Base-by-base conservation (phyloP, 1,284 basidiomycete genomes). In the Cryptococcus hybrid region DNA sequence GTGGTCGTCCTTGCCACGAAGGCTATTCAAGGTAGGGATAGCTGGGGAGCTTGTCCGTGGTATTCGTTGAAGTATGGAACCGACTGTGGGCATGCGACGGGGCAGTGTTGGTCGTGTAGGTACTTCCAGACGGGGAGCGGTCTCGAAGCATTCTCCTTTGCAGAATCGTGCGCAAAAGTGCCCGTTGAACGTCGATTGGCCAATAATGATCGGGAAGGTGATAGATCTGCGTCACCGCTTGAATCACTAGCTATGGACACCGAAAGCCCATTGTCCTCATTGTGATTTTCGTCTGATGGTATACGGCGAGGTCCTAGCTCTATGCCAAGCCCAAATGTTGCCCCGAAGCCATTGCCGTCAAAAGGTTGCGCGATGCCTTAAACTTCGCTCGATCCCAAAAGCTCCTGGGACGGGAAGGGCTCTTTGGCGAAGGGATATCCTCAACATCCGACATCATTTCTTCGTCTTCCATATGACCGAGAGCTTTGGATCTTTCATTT, bases 161-260 rank as follows among this genome's bases (percentile, higher is more conserved):
- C 12, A 34, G 47, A 13, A 30, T 13, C 13, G 13, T 15, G 13
- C 12, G 30, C 15, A 34, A 47, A 24, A 3, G n/a, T 9, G 9
- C 12, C 12, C 5, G 50, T 40, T 18, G 50, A 38, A 38, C 39
- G 50, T 6, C 47, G 40, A 12, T 47, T 52, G 18, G 15, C 12
- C 1, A 60, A 60, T 2, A 62, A 39, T 5, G 52, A 53, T 39
- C 58, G 40, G 9, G 62, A 64, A 36, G 64, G 64, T 2, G 64
- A 66, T 6, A 15, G 15, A 18, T 64, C 56, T 15, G 59, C 46
- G 11, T 64, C 62, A 40, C 56, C 58, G 40, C 62, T 62, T 0
- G 64, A 66, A 13, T 64, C 62, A 47, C 62, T 62, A 7, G 60
- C 61, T 3, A 62, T 36, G 0, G 64, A 60, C 11, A 58, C 37